Evolutionary conservation across 768 basidiomycete species (phyloP).

Genomic region (Austroboletus festivus): DNA sequence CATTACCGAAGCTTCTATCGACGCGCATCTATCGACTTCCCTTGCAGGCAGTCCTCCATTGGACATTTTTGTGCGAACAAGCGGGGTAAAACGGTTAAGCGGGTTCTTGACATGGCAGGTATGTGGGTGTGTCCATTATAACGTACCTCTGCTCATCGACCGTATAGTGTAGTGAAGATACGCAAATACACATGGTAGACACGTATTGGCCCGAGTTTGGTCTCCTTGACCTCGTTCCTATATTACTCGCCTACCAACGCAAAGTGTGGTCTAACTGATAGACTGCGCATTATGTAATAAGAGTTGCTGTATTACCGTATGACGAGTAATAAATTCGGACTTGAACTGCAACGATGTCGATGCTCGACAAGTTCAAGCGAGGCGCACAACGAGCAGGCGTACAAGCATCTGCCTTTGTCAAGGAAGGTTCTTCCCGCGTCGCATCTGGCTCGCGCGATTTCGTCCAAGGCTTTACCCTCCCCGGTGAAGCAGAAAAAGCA

Average conservation of each 20-base stretch:
- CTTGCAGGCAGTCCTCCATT: conserved; percentile 70
- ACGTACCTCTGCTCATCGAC: background rate
- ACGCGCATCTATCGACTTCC: conserved; percentile 63
- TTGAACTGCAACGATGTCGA: conserved; percentile 38
- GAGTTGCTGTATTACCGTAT: background rate
- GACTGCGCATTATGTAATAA: conserved; percentile 18
- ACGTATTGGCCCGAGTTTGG: conserved; percentile 95
- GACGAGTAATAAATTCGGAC: background rate
- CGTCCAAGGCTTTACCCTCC: conserved; percentile 82
- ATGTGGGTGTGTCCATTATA: conserved; percentile 14
- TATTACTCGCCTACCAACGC: conserved; percentile 85
- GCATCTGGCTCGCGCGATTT: conserved; percentile 75
- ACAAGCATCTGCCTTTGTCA: conserved; percentile 75
- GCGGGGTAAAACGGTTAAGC: conserved; percentile 61
- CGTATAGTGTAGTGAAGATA: conserved; percentile 69
- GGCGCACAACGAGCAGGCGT: conserved; percentile 80
- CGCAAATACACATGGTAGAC: conserved; percentile 82
- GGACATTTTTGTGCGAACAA: conserved; percentile 88
- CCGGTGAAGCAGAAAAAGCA: conserved; percentile 92
- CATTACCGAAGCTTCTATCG: conserved; percentile 68
- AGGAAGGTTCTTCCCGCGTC: conserved; percentile 62
- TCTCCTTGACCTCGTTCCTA: conserved; percentile 78
- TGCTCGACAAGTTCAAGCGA: conserved; percentile 76
- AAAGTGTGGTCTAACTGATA: conserved; percentile 49
- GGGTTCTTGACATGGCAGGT: conserved; percentile 98